A percentile compares a stretch with the other conserved stretches of the same genome.
Conservation (phyloP, 2,329 filamentous ascomycete genomes). For the Simplicillium sp. region DNA sequence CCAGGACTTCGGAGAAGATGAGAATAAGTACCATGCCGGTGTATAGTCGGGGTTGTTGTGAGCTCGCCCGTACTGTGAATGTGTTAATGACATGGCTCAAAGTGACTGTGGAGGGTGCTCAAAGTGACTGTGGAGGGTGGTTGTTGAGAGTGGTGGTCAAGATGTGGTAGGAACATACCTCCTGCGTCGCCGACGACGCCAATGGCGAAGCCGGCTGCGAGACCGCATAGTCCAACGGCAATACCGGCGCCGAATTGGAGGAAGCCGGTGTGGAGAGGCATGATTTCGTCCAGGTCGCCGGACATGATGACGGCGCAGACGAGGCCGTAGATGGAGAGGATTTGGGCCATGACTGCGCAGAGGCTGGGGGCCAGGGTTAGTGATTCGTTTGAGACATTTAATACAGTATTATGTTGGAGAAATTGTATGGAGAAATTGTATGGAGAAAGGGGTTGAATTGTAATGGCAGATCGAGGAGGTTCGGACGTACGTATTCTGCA, state of each 20-base stretch:
- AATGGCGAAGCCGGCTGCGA: slow-evolving; percentile 36
- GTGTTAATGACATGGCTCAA: neutral
- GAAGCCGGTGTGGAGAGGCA: slow-evolving; percentile 32
- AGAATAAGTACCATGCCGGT: slow-evolving; percentile 37
- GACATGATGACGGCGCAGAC: slow-evolving; percentile 35
- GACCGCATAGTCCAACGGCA: slow-evolving; percentile 31
- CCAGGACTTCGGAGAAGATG: slow-evolving; percentile 36
- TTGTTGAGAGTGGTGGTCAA: too few relatives aligned
- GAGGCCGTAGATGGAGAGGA: slow-evolving; percentile 37
- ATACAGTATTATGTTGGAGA: neutral
- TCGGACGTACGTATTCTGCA: slow-evolving; percentile 27
- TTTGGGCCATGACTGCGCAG: slow-evolving; percentile 37
- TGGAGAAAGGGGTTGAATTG: too few relatives aligned
- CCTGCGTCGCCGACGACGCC: slow-evolving; percentile 36
- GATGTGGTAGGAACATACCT: slow-evolving; percentile 14
- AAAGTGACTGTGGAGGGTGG: too few relatives aligned
- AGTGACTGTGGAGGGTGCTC: too few relatives aligned
- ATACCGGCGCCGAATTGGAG: slow-evolving; percentile 33
- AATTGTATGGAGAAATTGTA: neutral
- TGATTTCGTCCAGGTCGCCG: slow-evolving; percentile 26
- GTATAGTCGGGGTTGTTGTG: slow-evolving; percentile 36
- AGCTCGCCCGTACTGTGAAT: slow-evolving; percentile 36
- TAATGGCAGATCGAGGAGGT: too few relatives aligned
- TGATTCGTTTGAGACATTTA: too few relatives aligned
- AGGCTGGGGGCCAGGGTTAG: slow-evolving; percentile 19